These are phyloP conservation scores for Nitzschia putrida DNA, from an alignment of 108 stramenopile species.

Conservation along the genomic window DNA sequence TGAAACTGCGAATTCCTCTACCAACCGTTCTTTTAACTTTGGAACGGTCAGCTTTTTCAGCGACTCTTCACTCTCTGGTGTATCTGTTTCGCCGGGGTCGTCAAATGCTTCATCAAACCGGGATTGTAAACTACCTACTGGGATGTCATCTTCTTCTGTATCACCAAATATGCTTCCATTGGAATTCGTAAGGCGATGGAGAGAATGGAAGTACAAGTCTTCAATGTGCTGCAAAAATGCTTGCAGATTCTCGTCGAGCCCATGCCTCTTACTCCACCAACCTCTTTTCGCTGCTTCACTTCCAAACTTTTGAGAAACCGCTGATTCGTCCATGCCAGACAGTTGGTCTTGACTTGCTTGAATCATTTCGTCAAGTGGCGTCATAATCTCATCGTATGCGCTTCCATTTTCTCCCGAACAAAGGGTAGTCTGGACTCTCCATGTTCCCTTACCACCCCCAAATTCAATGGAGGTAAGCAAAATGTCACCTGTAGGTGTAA, in stretches of 20 bases:
- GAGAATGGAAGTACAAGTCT: conserved; percentile 41
- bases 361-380: conserved; percentile 73
- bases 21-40: conserved; percentile 53
- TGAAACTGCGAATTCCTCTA: conserved; percentile 20
- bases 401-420: conserved; percentile 33
- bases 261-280: conserved; percentile 76
- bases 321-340: conserved; percentile 48
- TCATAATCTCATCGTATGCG: conserved; percentile 50
- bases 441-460: not conserved
- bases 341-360: conserved; percentile 69
- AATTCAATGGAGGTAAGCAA: conserved; percentile 41
- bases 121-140: conserved; percentile 53
- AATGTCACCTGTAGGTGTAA: conserved; percentile 72
- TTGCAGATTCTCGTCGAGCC: conserved; percentile 59
- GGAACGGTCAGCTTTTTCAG: conserved; percentile 67
- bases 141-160: conserved; percentile 10
- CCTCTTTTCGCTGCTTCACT: conserved; percentile 52
- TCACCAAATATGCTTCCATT: conserved; percentile 18
- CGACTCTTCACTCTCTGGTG: conserved; percentile 5
- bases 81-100: not conserved
- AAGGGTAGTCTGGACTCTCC: conserved; percentile 3
- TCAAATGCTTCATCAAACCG: conserved; percentile 64
- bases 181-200: conserved; percentile 7
- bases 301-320: conserved; percentile 39
- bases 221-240: conserved; percentile 50